Evolutionary conservation across 2,329 filamentous ascomycete species (phyloP).

Genomic region (Fusarium fujikuroi): DNA sequence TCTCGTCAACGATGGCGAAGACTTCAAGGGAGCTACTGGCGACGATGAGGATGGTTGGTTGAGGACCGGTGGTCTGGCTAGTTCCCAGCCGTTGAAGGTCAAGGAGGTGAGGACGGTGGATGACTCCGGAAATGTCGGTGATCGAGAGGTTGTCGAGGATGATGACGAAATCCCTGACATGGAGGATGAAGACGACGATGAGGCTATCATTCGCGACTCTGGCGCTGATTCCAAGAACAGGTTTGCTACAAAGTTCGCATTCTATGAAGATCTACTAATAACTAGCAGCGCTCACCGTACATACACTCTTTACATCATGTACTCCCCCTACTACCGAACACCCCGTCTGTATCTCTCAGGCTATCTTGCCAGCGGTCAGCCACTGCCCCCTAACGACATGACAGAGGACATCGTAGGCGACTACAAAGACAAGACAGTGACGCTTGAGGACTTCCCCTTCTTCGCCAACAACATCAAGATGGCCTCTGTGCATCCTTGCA

Average conservation of each 20-base stretch:
- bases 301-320: conserved; percentile 99
- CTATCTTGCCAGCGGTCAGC: conserved; percentile 82
- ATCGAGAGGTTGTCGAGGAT: conserved; percentile 74
- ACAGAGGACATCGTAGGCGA: conserved; percentile 97
- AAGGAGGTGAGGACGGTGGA: conserved; percentile 89
- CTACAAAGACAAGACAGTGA: conserved; percentile 99
- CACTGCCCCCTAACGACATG: conserved; percentile 85
- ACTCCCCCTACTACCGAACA: conserved; percentile 95
- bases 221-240: conserved; percentile 59
- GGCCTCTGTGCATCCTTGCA: conserved; percentile 96
- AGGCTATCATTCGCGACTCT: conserved; percentile 91
- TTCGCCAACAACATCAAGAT: conserved; percentile 93
- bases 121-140: conserved; percentile 86
- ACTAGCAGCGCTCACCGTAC: conserved; percentile 79
- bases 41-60: conserved; percentile 89
- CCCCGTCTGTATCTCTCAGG: conserved; percentile 95
- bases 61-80: conserved; percentile 82
- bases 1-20: conserved; percentile 82
- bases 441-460: conserved; percentile 96
- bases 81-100: conserved; percentile 79
- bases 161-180: conserved; percentile 95
- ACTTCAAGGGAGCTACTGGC: conserved; percentile 59
- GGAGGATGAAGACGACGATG: conserved; percentile 97
- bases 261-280: background rate
- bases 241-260: conserved; percentile 47